Base-by-base conservation (phyloP, 371 early-diverging fungal species). In the Batkoa obscura region DNA sequence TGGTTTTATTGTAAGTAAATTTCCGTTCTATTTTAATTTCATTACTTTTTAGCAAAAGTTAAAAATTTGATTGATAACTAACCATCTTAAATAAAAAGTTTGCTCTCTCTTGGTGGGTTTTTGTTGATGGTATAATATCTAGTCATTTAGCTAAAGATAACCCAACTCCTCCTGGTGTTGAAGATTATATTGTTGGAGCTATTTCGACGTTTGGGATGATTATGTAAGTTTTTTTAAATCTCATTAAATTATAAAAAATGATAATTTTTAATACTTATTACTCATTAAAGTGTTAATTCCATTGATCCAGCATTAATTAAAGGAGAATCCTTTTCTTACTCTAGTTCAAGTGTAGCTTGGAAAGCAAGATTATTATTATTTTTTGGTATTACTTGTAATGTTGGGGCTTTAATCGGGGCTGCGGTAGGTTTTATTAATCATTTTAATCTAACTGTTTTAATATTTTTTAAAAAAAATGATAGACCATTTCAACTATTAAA, bases 71-170 rank as follows among this genome's bases (percentile, higher is more conserved):
- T 23, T 23, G 23, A 23, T 23, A 23, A 23, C 23, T 23, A 23
- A 23, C 23, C 23, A 23, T 23, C 23, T 23, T 23, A 23, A 23
- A 23, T 23, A 35, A 6, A 5, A 15, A 56, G 56, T 56, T 56
- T 56, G 46, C 56, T 9, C 8, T 56, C n/a, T 6, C 47, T 34
- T 56, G 56, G 56, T 56, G 56, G 56, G 13, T 56, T 5, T 56
- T 56, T 32, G 30, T 56, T 31, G 56, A 56, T 47, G 47, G 34
- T 31, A 56, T 56, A 9, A 31, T 48, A 15, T 55, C 34, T 10
- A 43, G 45, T 33, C 46, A 45, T n/a, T 36, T 36, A 8, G 32
- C 13, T 23, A 4, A 15, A n/a, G 23, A 56, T 34, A 33, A 30
- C 6, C 35, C 13, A 4, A n/a, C 35, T 3, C n/a, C 31, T n/a